phyloP scores from a whole-genome alignment of 768 basidiomycete species.

The Trichaptum fuscoviolaceum region DNA sequence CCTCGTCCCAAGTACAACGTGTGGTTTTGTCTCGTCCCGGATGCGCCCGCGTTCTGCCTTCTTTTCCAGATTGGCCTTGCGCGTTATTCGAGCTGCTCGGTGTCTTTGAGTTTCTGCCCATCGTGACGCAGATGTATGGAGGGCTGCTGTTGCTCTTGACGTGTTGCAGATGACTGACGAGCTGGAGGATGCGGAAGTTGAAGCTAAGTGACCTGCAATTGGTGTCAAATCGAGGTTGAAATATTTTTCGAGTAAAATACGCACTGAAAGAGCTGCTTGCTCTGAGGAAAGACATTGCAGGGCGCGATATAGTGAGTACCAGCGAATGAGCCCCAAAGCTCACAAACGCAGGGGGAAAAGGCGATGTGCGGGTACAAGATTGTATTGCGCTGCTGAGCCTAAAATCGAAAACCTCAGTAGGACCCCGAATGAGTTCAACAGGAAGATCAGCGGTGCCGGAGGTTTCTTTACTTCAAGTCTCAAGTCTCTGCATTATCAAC shows the following conservation, averaged over 20 bases:
- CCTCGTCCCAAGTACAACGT: slow-evolving; percentile 72
- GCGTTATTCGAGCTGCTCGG: slow-evolving; percentile 31
- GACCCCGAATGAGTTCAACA: no score
- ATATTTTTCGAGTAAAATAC: background rate
- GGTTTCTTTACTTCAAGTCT: no score
- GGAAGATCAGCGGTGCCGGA: no score
- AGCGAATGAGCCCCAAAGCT: background rate
- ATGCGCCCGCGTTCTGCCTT: slow-evolving; percentile 36
- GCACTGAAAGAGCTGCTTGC: background rate
- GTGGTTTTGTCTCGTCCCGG: slow-evolving; percentile 41
- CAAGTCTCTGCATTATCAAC: no score
- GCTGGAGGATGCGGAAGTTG: slow-evolving; percentile 33
- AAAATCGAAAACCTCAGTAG: no score
- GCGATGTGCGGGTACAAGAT: background rate
- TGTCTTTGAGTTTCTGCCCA: slow-evolving; percentile 27
- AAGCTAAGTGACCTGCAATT: background rate
- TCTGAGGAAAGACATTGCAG: background rate
- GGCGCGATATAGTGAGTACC: background rate
- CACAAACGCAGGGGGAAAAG: background rate
- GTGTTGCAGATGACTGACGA: slow-evolving; percentile 24
- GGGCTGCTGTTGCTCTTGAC: slow-evolving; percentile 45
- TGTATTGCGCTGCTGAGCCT: no score
- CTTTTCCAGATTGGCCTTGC: slow-evolving; percentile 40
- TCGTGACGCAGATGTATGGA: slow-evolving; percentile 21
- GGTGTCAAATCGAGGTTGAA: background rate